Evolutionary conservation across 2,329 filamentous ascomycete genomes (phyloP).

Genomic region (Nemania bipapillata): DNA sequence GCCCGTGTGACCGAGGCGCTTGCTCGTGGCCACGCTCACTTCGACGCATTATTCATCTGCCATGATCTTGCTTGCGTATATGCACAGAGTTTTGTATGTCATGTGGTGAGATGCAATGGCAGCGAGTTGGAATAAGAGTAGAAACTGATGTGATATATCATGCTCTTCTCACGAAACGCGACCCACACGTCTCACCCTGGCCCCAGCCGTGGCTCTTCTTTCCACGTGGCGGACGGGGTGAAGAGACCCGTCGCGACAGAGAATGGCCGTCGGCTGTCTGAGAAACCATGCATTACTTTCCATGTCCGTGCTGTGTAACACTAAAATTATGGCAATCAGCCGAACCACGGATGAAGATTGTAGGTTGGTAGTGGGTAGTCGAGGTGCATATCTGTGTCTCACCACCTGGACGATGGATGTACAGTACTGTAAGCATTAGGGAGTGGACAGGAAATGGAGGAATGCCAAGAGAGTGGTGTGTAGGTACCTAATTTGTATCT

Average conservation of each 20-base stretch:
- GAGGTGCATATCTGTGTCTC: slow-evolving; percentile 26
- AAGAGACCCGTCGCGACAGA: slow-evolving; percentile 22
- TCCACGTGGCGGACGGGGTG: slow-evolving; percentile 35
- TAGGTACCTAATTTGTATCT: not conserved
- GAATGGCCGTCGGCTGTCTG: slow-evolving; percentile 7
- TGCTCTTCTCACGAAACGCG: slow-evolving; percentile 11
- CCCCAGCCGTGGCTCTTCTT: slow-evolving; percentile 28
- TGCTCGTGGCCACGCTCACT: slow-evolving; percentile 1
- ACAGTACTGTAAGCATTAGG: not conserved
- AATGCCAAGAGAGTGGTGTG: slow-evolving; percentile 27
- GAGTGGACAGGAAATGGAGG: slow-evolving; percentile 8
- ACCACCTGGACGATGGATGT: not conserved
- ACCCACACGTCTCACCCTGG: slow-evolving; percentile 30
- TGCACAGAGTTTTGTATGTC: slow-evolving; percentile 5
- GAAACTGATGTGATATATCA: slow-evolving; percentile 24
- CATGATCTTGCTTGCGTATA: not conserved
- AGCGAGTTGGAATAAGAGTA: not conserved
- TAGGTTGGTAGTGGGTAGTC: slow-evolving; percentile 5
- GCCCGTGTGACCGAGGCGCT: slow-evolving; percentile 5
- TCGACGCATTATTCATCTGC: slow-evolving; percentile 2
- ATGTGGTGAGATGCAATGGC: slow-evolving; percentile 23
- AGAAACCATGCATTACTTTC: slow-evolving; percentile 11
- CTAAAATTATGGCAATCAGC: slow-evolving; percentile 12
- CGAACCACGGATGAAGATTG: slow-evolving; percentile 12
- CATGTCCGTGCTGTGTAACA: slow-evolving; percentile 18